Evolutionary conservation across 2,329 filamentous ascomycete genomes (phyloP).

Genomic region (Fusarium nodosum): DNA sequence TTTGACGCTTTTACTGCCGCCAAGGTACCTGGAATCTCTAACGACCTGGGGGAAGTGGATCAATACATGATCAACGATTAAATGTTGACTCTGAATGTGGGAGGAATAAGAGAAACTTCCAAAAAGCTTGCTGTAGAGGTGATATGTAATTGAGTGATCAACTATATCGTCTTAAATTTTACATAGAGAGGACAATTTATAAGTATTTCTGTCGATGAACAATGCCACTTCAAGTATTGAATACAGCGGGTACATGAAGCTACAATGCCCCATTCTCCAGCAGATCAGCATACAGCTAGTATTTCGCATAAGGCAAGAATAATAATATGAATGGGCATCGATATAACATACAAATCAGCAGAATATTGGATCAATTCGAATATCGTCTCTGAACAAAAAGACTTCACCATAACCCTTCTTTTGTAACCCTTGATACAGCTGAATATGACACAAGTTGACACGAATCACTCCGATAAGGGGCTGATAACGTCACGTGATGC

Average conservation of each 20-base stretch:
- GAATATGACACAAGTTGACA: constrained; percentile 45
- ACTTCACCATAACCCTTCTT: neutral
- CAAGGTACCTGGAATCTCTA: neutral
- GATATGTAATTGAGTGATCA: no score
- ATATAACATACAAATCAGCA: no score
- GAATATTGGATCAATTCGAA: neutral
- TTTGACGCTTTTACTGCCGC: neutral
- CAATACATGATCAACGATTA: neutral
- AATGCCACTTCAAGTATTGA: neutral
- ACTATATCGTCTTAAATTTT: no score
- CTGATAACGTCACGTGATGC: constrained; percentile 55
- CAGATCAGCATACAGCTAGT: constrained; percentile 1
- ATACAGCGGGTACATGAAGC: constrained; percentile 20
- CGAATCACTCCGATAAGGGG: constrained; percentile 48
- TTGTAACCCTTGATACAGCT: neutral
- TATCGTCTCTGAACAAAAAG: neutral
- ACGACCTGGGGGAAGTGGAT: constrained; percentile 4
- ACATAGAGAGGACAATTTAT: neutral
- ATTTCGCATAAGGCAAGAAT: neutral
- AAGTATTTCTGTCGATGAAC: neutral
- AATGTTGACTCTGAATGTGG: neutral
- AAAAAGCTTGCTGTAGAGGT: no score
- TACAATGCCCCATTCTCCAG: constrained; percentile 21
- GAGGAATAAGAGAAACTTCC: neutral
- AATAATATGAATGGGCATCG: neutral